A percentile compares a stretch with the other conserved stretches of the same genome.
phyloP scores from a whole-genome alignment of 2,329 filamentous ascomycete species.

The Rhinocladiella mackenziei region DNA sequence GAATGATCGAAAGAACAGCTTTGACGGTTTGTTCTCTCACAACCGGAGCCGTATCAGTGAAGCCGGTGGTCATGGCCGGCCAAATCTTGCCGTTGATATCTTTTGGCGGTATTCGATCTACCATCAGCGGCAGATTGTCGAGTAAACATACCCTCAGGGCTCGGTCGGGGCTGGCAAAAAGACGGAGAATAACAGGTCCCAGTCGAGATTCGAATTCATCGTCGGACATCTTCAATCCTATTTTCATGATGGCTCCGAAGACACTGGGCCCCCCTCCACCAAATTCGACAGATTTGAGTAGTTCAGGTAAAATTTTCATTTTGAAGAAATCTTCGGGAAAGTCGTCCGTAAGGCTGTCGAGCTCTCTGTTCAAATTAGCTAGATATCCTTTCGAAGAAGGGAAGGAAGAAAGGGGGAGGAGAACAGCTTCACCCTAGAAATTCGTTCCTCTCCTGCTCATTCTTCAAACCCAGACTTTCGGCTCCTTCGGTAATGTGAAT shows the following conservation, averaged over 20 bases:
- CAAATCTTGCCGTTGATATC: slow-evolving; percentile 96
- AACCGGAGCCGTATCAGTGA: slow-evolving; percentile 84
- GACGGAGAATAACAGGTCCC: slow-evolving; percentile 76
- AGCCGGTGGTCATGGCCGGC: slow-evolving; percentile 89
- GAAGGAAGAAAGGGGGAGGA: too few relatives aligned
- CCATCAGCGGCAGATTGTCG: slow-evolving; percentile 85
- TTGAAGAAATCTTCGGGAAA: slow-evolving; percentile 98
- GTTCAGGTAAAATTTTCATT: slow-evolving; percentile 88
- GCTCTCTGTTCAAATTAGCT: slow-evolving; percentile 51
- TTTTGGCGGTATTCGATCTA: slow-evolving; percentile 82
- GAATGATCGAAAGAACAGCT: slow-evolving; percentile 79
- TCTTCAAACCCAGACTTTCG: slow-evolving; percentile 86
- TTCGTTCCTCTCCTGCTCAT: slow-evolving; percentile 73
- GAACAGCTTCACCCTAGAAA: slow-evolving; percentile 84
- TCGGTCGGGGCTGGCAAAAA: slow-evolving; percentile 88
- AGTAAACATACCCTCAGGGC: slow-evolving; percentile 86
- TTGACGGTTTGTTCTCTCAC: slow-evolving; percentile 96
- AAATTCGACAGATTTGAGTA: slow-evolving; percentile 98
- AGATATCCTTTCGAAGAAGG: neutral
- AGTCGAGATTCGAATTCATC: slow-evolving; percentile 86
- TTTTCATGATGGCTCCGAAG: slow-evolving; percentile 82
- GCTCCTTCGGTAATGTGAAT: slow-evolving; percentile 91
- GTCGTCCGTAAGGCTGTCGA: slow-evolving; percentile 83
- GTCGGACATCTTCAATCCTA: slow-evolving; percentile 76
- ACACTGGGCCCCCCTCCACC: slow-evolving; percentile 92